Percentiles rank a stretch among this genome's conserved stretches.
phyloP scores from a whole-genome alignment of 306 rosid species.

The Castanea sativa region DNA sequence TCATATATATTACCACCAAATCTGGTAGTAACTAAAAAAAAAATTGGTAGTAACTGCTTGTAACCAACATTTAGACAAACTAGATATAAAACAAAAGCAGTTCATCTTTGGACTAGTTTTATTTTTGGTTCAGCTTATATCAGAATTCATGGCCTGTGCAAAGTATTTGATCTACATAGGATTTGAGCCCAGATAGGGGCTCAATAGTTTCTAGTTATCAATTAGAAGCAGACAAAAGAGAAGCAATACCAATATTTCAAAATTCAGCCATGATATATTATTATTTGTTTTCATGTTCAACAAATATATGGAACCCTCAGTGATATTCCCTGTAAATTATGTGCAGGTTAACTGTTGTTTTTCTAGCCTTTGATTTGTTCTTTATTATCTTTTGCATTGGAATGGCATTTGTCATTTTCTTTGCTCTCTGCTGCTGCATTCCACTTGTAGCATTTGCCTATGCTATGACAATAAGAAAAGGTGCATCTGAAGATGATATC shows the following conservation, averaged over 20 bases:
- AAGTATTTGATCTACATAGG: not conserved
- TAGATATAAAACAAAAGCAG: no score
- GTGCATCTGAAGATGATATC: constrained; percentile 84
- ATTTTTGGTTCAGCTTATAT: not conserved
- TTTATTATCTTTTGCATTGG: constrained; percentile 75
- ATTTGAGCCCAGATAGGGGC: no score
- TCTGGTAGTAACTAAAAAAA: no score
- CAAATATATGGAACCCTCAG: not conserved
- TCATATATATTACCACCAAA: no score
- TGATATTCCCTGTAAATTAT: constrained; percentile 13
- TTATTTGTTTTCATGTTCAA: not conserved
- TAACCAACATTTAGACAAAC: no score
- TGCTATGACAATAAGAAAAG: constrained; percentile 70
- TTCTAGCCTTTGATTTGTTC: constrained; percentile 80
- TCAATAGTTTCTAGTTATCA: no score
- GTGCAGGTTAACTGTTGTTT: constrained; percentile 88
- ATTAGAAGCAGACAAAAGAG: not conserved
- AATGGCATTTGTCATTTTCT: constrained; percentile 67
- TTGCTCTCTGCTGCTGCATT: constrained; percentile 68
- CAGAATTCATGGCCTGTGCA: not conserved
- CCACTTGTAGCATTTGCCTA: constrained; percentile 70
- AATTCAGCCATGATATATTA: not conserved
- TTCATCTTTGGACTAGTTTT: no score
- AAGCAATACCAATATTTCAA: not conserved
- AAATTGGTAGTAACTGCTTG: no score